These are phyloP conservation scores for Protoeuglena noctilucae DNA, from an alignment of 139 green algal species.

Conservation along the genomic window DNA sequence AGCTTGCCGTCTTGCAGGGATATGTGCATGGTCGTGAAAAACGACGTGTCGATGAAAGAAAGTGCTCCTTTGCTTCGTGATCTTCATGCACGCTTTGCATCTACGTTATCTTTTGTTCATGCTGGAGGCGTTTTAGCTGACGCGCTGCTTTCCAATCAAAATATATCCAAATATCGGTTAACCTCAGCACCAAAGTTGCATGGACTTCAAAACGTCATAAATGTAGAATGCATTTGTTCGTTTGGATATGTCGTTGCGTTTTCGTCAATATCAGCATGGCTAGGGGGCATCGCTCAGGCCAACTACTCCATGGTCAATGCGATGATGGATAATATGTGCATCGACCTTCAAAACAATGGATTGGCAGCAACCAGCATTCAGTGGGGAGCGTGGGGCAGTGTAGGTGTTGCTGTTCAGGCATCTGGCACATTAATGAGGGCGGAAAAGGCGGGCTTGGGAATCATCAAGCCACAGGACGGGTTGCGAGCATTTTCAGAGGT, in stretches of 20 bases:
- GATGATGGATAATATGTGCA: slow-evolving; percentile 23
- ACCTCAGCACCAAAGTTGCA: slow-evolving; percentile 42
- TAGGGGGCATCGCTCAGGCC: slow-evolving; percentile 35
- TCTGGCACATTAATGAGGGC: slow-evolving; percentile 35
- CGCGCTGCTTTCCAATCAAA: no score
- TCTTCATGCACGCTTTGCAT: no score
- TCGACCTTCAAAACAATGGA: slow-evolving; percentile 7
- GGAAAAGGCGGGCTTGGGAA: slow-evolving; percentile 46
- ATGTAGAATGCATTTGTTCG: slow-evolving; percentile 11
- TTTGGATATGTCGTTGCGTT: slow-evolving; percentile 28
- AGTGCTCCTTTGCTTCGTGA: no score
- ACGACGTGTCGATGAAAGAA: no score
- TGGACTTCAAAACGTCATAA: slow-evolving; percentile 16
- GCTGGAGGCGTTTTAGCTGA: no score
- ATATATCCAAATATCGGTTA: no score
- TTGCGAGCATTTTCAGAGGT: neutral
- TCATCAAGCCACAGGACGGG: slow-evolving; percentile 22
- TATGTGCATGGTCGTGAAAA: no score
- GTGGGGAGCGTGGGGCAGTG: slow-evolving; percentile 76
- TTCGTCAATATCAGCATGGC: slow-evolving; percentile 37
- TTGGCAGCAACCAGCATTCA: slow-evolving; percentile 37
- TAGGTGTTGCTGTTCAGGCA: slow-evolving; percentile 55
- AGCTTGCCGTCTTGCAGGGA: no score
- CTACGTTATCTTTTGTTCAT: no score
- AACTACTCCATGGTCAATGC: slow-evolving; percentile 42